phyloP scores from a whole-genome alignment of 108 stramenopile species.

The Conticribra weissflogii region DNA sequence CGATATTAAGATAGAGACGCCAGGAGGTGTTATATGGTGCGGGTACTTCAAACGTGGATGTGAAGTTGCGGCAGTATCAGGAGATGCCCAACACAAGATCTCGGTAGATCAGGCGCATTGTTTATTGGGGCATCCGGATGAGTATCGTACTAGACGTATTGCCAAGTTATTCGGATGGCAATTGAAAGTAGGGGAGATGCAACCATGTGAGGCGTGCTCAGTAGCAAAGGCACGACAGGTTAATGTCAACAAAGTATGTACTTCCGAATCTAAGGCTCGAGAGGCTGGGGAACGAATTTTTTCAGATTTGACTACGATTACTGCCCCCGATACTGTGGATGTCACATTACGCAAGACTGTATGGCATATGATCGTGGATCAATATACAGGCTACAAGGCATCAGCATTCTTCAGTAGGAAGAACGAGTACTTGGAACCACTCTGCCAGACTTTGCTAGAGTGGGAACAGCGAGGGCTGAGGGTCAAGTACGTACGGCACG shows the following conservation, averaged over 20 bases:
- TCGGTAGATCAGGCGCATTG: not conserved
- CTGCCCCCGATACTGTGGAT: not conserved
- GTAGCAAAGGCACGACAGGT: not conserved
- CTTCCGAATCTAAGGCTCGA: too few relatives aligned
- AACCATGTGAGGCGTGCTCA: conserved; percentile 1
- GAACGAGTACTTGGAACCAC: not conserved
- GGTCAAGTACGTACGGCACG: conserved; percentile 18
- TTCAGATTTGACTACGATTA: conserved; percentile 1
- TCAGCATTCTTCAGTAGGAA: conserved; percentile 21
- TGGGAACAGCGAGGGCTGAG: not conserved
- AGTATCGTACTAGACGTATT: not conserved
- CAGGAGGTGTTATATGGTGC: too few relatives aligned
- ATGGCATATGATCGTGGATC: conserved; percentile 43
- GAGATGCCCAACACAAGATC: too few relatives aligned
- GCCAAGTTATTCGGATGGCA: not conserved
- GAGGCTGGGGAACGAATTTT: not conserved
- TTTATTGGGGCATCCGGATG: conserved; percentile 2
- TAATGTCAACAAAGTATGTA: not conserved
- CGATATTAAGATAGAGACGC: too few relatives aligned
- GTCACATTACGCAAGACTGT: not conserved
- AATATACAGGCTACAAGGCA: conserved; percentile 1
- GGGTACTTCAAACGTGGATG: not conserved
- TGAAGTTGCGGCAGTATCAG: too few relatives aligned
- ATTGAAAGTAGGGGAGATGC: not conserved
- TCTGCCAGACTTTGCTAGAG: not conserved